Conservation (phyloP, 495 filamentous ascomycete genomes). For the Aspergillus ostianus region DNA sequence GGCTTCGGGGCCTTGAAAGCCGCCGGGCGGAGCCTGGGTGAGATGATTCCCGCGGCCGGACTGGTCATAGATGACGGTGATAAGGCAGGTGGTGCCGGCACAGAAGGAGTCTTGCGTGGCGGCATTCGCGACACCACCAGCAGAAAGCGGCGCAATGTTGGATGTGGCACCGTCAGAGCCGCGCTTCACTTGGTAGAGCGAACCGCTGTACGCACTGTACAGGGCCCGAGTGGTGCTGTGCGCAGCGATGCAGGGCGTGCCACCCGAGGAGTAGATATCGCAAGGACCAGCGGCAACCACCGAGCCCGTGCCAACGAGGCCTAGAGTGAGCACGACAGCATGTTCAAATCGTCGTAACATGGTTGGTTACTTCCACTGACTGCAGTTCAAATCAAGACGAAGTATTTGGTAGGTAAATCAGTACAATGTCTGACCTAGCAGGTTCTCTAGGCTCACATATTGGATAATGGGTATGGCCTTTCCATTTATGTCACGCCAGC, state of each 20-base stretch:
- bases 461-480: no score
- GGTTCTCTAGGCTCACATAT: no score
- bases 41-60: slow-evolving; percentile 57
- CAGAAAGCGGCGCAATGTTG: slow-evolving; percentile 44
- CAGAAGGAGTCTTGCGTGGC: slow-evolving; percentile 57
- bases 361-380: not conserved
- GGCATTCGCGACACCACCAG: slow-evolving; percentile 58
- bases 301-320: slow-evolving; percentile 37
- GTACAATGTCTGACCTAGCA: no score
- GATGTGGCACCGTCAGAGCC: slow-evolving; percentile 47
- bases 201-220: slow-evolving; percentile 47
- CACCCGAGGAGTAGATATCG: slow-evolving; percentile 52
- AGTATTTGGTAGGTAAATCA: no score
- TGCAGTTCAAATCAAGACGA: no score
- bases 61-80: slow-evolving; percentile 60
- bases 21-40: slow-evolving; percentile 54
- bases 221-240: slow-evolving; percentile 61
- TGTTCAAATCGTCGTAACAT: slow-evolving; percentile 40
- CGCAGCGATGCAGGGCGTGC: slow-evolving; percentile 55
- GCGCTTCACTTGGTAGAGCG: slow-evolving; percentile 56
- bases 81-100: slow-evolving; percentile 54
- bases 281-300: slow-evolving; percentile 52
- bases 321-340: slow-evolving; percentile 32
- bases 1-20: slow-evolving; percentile 49
- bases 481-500: no score